Conservation (phyloP, 2,329 filamentous ascomycete genomes). For the Myriosclerotinia curreyana region DNA sequence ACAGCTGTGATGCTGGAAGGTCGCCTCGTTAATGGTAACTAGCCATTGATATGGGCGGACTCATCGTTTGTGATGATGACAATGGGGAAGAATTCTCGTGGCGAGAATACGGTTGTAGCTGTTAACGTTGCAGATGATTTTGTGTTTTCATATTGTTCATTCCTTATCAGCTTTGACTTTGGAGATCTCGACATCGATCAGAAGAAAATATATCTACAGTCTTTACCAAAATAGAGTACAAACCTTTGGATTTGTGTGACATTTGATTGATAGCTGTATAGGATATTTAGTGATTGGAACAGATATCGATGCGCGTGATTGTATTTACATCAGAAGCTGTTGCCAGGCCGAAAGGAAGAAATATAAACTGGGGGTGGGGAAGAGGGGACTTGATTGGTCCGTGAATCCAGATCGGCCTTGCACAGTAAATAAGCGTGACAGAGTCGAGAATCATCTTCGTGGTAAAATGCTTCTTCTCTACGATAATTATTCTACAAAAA, state of each 20-base stretch:
- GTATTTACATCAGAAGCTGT: too few relatives aligned
- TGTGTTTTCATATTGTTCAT: neutral
- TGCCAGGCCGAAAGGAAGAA: too few relatives aligned
- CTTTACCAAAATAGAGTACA: neutral
- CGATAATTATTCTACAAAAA: too few relatives aligned
- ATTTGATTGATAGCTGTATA: neutral
- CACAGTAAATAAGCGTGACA: too few relatives aligned
- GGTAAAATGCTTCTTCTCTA: too few relatives aligned
- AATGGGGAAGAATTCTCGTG: neutral
- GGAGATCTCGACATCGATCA: neutral
- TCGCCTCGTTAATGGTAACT: neutral
- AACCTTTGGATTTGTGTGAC: neutral
- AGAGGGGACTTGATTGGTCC: too few relatives aligned
- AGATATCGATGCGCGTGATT: too few relatives aligned
- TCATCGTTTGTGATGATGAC: neutral
- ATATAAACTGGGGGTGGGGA: too few relatives aligned
- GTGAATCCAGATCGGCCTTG: too few relatives aligned
- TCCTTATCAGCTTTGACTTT: neutral
- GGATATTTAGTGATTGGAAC: too few relatives aligned
- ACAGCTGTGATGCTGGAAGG: neutral
- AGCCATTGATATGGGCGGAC: neutral
- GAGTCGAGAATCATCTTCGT: too few relatives aligned
- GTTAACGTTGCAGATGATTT: neutral
- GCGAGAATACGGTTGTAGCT: neutral
- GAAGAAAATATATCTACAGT: conserved; percentile 14